Evolutionary conservation across 148 eudicot genomes (phyloP).

Genomic region (Nepenthes mirabilis): DNA sequence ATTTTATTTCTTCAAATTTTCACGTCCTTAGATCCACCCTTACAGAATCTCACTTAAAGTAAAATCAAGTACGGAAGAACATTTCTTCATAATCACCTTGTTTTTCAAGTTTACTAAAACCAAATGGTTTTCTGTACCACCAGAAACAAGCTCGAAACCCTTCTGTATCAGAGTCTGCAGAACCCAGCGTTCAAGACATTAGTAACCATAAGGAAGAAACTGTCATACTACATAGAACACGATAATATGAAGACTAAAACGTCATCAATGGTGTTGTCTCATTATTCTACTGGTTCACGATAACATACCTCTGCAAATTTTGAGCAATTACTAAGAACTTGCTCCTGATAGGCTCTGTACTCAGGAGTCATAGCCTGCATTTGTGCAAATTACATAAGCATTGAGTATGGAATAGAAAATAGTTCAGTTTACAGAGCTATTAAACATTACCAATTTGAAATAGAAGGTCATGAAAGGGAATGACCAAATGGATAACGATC

Average conservation of each 20-base stretch:
- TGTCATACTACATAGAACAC: not conserved
- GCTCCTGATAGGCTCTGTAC: constrained; percentile 96
- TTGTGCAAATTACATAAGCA: not conserved
- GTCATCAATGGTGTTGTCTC: not conserved
- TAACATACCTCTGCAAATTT: constrained; percentile 74
- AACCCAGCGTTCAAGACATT: constrained; percentile 7
- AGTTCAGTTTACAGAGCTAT: too few relatives aligned
- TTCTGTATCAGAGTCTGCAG: constrained; percentile 55
- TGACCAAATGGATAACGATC: too few relatives aligned
- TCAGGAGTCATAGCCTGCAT: constrained; percentile 83
- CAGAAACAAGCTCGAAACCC: constrained; percentile 97
- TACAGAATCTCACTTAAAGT: too few relatives aligned
- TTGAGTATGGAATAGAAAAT: too few relatives aligned
- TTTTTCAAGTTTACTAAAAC: constrained; percentile 85
- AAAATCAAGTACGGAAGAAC: not conserved
- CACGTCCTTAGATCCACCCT: not conserved
- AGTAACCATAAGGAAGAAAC: not conserved
- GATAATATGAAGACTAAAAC: not conserved
- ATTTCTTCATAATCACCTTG: constrained; percentile 47
- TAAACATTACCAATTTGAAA: too few relatives aligned
- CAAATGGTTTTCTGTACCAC: constrained; percentile 95
- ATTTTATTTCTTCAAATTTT: too few relatives aligned
- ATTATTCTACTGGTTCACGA: not conserved
- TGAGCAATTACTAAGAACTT: constrained; percentile 77
- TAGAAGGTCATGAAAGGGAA: too few relatives aligned